Conservation (phyloP, 768 basidiomycete species). For the Astraeus odoratus region DNA sequence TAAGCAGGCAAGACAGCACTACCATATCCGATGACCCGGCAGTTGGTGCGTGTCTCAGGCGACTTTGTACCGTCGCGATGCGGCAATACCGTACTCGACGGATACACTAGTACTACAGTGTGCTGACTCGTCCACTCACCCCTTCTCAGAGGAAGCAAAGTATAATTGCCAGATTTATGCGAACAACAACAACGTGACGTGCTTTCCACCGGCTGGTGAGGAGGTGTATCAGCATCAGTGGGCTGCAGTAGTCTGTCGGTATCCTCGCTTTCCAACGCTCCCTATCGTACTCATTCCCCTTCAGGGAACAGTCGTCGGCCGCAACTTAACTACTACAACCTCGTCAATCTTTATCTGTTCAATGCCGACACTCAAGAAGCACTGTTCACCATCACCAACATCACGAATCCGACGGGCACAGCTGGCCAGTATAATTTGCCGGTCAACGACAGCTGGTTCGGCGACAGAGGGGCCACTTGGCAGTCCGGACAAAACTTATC, state of each 20-base stretch:
- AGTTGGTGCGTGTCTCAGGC: constrained; percentile 28
- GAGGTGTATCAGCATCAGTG: constrained; percentile 66
- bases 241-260: constrained; percentile 77
- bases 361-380: constrained; percentile 57
- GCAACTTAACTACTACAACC: constrained; percentile 51
- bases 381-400: constrained; percentile 39
- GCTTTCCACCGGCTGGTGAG: constrained; percentile 57
- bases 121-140: constrained; percentile 1
- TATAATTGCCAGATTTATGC: constrained; percentile 45
- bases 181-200: constrained; percentile 70
- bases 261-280: constrained; percentile 8
- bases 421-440: constrained; percentile 47
- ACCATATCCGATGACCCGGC: constrained; percentile 17
- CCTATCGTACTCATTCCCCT: constrained; percentile 10
- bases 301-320: constrained; percentile 74
- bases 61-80: no score
- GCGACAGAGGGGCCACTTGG: constrained; percentile 42
- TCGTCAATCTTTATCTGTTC: constrained; percentile 73
- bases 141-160: constrained; percentile 32
- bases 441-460: constrained; percentile 77
- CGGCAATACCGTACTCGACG: no score
- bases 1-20: constrained; percentile 18
- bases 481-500: constrained; percentile 42
- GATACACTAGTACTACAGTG: no score
- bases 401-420: constrained; percentile 45